These are phyloP conservation scores for Ophiobolus disseminans DNA, from an alignment of 2,329 filamentous ascomycete species.

Conservation along the genomic window DNA sequence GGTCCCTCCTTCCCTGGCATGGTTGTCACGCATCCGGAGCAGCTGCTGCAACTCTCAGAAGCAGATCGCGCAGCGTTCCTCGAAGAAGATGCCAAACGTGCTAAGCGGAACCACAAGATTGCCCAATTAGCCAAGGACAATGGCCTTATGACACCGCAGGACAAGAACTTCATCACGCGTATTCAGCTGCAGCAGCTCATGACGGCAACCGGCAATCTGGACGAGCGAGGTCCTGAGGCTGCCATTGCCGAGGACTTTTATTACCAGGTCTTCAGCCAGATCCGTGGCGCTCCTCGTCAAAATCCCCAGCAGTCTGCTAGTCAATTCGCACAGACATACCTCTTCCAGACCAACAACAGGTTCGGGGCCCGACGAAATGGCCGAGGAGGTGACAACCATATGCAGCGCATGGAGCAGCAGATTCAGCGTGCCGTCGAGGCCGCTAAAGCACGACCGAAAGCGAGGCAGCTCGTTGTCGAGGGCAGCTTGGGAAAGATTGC, in stretches of 20 bases:
- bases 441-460: conserved; percentile 96
- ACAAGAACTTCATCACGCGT: conserved; percentile 98
- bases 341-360: conserved; percentile 91
- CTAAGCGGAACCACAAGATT: conserved; percentile 98
- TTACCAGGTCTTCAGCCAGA: conserved; percentile 96
- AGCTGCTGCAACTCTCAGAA: conserved; percentile 78
- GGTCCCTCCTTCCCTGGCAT: conserved; percentile 58
- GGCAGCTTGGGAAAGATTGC: conserved; percentile 97
- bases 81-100: conserved; percentile 89
- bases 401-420: conserved; percentile 99
- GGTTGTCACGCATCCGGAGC: conserved; percentile 72
- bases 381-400: conserved; percentile 90
- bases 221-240: conserved; percentile 79
- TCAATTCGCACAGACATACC: conserved; percentile 96
- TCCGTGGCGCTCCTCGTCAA: conserved; percentile 85
- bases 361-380: conserved; percentile 79
- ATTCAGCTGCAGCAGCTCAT: conserved; percentile 98
- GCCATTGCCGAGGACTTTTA: conserved; percentile 94
- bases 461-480: conserved; percentile 94
- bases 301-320: conserved; percentile 92
- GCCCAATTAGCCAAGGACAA: conserved; percentile 92
- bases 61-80: conserved; percentile 84
- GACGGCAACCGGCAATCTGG: conserved; percentile 85
- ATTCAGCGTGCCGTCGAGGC: conserved; percentile 97
- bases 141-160: conserved; percentile 96